phyloP scores from a whole-genome alignment of 2,329 filamentous ascomycete genomes.

The Talaromyces atroroseus region DNA sequence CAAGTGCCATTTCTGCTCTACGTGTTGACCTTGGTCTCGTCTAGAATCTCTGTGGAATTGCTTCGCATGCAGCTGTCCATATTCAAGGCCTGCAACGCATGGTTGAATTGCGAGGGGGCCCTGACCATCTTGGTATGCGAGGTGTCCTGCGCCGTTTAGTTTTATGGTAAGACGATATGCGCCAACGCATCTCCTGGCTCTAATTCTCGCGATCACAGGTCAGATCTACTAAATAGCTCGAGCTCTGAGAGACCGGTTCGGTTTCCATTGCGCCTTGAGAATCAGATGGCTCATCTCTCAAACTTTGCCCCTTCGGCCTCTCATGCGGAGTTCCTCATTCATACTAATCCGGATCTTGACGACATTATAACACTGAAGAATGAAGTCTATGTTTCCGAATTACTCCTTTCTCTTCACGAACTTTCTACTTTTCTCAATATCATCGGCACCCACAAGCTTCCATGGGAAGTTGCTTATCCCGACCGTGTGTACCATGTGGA shows the following conservation, averaged over 20 bases:
- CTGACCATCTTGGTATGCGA: background rate
- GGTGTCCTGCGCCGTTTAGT: background rate
- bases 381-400: background rate
- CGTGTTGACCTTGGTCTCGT: background rate
- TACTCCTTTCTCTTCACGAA: background rate
- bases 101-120: background rate
- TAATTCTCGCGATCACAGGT: background rate
- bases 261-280: background rate
- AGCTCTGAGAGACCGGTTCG: background rate
- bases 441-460: background rate
- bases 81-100: background rate
- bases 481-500: background rate
- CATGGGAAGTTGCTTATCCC: background rate
- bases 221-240: background rate
- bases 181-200: background rate
- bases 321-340: background rate
- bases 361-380: background rate
- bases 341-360: background rate
- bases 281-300: background rate
- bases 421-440: background rate
- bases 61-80: background rate
- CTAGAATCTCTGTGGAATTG: background rate
- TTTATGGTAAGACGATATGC: background rate
- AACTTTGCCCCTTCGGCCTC: background rate
- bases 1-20: background rate